Base-by-base conservation (phyloP, 176 grass and related monocot genomes). In the Triticum urartu region DNA sequence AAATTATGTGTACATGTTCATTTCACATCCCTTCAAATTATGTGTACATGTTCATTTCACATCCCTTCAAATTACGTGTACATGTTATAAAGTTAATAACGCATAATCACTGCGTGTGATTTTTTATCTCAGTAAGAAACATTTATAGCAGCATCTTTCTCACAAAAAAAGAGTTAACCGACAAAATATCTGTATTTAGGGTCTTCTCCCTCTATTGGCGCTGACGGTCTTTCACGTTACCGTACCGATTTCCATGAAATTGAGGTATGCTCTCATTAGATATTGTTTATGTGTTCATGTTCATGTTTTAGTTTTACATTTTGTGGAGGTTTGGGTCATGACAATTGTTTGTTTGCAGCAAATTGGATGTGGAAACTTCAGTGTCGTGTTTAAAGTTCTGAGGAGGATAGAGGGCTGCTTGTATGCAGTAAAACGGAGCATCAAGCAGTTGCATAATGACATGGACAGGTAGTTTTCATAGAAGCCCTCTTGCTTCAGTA, bases 351-450 rank as follows among this genome's bases (percentile, higher is more conserved):
- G 83, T 86, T 88, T 87, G 30, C 79, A 98, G 97, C 91, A 95
- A 98, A 98, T 98, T 88, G 94, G 97, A 2, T 74, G 7, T 80
- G 94, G 97, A 43, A 98, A 98, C 84, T 98, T 98, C 87, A 98
- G 97, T 81, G 71, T 85, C 38, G 97, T 96, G 47, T 96, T 96
- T 76, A 99, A 99, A 82, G 97, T 88, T 94, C 87, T 99, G 58
- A 99, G 94, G 68, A 92, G 97, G 91, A 92, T 99, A 90, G 94
- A 99, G 76, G 97, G 97, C 32, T 99, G 92, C 83, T 81, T 99
- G 68, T 99, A 99, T 83, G 94, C 97, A 69, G 92, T 99, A 58
- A 99, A 99, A 83, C 92, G 90, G 83, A 99, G 87, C 85, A 94
- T 87, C 64, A 96, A 81, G 47, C 87, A 87, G 35, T 66, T 96